These are phyloP conservation scores for Candida chauliodis DNA, from an alignment of 805 yeast genomes.

Conservation along the genomic window DNA sequence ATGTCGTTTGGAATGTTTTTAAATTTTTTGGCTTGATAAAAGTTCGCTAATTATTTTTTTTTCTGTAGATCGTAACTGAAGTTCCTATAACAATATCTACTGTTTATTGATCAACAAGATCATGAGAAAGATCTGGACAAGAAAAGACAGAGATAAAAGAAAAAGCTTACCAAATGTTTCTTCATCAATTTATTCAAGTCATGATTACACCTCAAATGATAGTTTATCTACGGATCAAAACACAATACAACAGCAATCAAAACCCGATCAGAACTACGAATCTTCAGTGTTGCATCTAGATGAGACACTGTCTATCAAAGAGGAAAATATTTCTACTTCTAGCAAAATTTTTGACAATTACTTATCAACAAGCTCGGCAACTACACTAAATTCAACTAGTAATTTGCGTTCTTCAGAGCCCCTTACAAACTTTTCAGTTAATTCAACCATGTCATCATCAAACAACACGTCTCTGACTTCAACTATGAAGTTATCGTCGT, in stretches of 20 bases:
- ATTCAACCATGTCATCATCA: neutral
- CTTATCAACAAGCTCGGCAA: neutral
- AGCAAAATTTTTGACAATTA: neutral
- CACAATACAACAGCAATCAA: neutral
- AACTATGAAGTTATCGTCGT: conserved; percentile 4
- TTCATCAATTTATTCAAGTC: neutral
- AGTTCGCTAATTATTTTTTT: too few species aligned
- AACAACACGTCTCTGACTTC: neutral
- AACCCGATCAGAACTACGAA: neutral
- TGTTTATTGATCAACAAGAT: too few species aligned
- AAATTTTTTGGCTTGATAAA: too few species aligned
- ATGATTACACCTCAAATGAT: neutral
- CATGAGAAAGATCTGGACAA: conserved; percentile 29
- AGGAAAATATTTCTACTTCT: neutral
- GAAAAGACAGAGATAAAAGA: conserved; percentile 25
- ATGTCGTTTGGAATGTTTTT: too few species aligned
- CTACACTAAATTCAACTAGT: neutral
- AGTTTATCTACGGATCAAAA: neutral
- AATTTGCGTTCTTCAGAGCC: neutral
- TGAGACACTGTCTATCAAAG: conserved; percentile 3
- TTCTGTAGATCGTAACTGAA: too few species aligned
- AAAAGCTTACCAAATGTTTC: conserved; percentile 14
- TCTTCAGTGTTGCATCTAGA: conserved; percentile 5
- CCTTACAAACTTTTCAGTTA: neutral
- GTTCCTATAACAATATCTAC: too few species aligned